Percentiles rank a stretch among this genome's conserved stretches.
These are phyloP conservation scores for Penicillium argentinense DNA, from an alignment of 495 filamentous ascomycete species.

Conservation along the genomic window DNA sequence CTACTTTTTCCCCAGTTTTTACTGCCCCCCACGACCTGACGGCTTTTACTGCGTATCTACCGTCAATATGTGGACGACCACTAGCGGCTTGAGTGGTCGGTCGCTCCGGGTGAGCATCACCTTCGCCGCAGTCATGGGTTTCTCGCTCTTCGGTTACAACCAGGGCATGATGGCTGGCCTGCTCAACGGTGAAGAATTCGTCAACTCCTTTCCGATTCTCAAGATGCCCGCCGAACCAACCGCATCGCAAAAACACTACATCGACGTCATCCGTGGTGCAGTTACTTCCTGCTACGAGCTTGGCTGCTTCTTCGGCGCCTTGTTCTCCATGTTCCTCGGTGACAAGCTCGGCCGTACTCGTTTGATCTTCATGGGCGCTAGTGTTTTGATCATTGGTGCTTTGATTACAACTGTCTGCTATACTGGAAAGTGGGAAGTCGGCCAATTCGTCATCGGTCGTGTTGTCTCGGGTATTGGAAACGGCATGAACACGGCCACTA, in stretches of 20 bases:
- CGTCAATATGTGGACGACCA: slow-evolving; percentile 43
- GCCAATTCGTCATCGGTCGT: slow-evolving; percentile 73
- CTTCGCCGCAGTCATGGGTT: slow-evolving; percentile 54
- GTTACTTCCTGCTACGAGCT: slow-evolving; percentile 83
- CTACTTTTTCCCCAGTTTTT: slow-evolving; percentile 2
- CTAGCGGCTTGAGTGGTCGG: slow-evolving; percentile 34
- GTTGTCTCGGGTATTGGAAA: slow-evolving; percentile 73
- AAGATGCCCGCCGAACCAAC: slow-evolving; percentile 17
- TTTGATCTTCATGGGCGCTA: slow-evolving; percentile 58
- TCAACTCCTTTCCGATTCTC: slow-evolving; percentile 62
- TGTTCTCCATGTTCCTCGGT: slow-evolving; percentile 66
- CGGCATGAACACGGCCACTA: slow-evolving; percentile 72
- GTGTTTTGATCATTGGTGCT: slow-evolving; percentile 72
- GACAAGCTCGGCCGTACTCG: slow-evolving; percentile 66
- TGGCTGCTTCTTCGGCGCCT: slow-evolving; percentile 71
- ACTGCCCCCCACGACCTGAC: too few species aligned
- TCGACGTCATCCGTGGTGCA: slow-evolving; percentile 71
- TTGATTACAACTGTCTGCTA: slow-evolving; percentile 63
- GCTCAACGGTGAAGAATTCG: slow-evolving; percentile 69
- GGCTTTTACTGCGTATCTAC: background rate
- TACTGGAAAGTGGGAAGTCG: slow-evolving; percentile 41
- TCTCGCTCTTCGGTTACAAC: slow-evolving; percentile 73
- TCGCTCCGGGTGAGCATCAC: slow-evolving; percentile 39
- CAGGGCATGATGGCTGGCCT: slow-evolving; percentile 77
- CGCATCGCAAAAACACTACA: slow-evolving; percentile 23